A percentile compares a stretch with the other conserved stretches of the same genome.
Conservation (phyloP, 768 basidiomycete species). For the Lyophyllum decastes region DNA sequence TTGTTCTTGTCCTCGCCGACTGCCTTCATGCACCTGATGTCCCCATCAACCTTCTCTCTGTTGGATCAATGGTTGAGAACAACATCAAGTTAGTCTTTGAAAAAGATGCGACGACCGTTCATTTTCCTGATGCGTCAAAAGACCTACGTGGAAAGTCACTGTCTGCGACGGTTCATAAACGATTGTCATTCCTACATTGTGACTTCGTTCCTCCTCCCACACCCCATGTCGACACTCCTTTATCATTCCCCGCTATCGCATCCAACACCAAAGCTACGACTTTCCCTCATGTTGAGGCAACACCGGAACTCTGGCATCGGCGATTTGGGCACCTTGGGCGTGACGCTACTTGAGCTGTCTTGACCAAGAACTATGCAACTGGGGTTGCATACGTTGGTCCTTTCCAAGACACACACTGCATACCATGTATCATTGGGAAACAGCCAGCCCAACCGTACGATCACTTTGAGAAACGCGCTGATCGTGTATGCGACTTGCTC, state of each 20-base stretch:
- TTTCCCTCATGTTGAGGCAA: conserved; percentile 1
- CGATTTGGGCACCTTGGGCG: conserved; percentile 24
- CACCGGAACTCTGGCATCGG: conserved; percentile 24
- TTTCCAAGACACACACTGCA: conserved; percentile 10
- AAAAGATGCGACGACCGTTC: neutral
- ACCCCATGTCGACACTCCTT: neutral
- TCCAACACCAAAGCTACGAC: neutral
- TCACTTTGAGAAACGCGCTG: conserved; percentile 7
- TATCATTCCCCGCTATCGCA: neutral
- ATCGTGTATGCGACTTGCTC: conserved; percentile 17
- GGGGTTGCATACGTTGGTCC: conserved; percentile 13
- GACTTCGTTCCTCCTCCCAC: neutral
- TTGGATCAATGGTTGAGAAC: conserved; percentile 13
- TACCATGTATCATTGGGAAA: conserved; percentile 27
- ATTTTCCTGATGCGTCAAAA: neutral
- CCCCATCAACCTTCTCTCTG: neutral
- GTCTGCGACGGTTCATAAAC: neutral
- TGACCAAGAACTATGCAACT: conserved; percentile 18
- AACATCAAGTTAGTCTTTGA: neutral
- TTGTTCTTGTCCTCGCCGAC: conserved; percentile 9
- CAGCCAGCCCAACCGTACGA: conserved; percentile 16
- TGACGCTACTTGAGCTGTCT: conserved; percentile 15
- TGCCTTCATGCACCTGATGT: conserved; percentile 2
- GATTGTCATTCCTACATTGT: conserved; percentile 1
- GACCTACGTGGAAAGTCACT: neutral